These are phyloP conservation scores for Cladosporium sp. DNA, from an alignment of 2,329 filamentous ascomycete genomes.

Conservation along the genomic window DNA sequence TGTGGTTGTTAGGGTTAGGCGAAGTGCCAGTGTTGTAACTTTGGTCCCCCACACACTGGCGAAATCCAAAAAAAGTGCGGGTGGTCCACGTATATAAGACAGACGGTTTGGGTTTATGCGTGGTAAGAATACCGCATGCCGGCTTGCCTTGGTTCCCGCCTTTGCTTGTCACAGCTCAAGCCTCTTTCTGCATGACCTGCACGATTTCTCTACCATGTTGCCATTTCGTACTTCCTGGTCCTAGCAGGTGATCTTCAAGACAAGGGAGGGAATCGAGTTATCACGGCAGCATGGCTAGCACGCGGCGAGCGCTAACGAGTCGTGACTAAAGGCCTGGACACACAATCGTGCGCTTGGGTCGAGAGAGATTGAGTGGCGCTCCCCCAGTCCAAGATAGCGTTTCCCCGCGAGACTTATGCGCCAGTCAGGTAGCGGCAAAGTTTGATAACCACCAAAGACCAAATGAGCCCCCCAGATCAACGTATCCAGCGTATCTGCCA, in stretches of 20 bases:
- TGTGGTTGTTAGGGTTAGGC: background rate
- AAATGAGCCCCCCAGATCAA: background rate
- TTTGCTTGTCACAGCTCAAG: slow-evolving; percentile 9
- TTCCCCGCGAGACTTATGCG: slow-evolving; percentile 2
- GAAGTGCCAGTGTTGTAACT: background rate
- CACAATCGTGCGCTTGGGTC: slow-evolving; percentile 1
- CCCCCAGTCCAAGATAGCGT: slow-evolving; percentile 4
- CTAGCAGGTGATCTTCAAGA: too few species aligned
- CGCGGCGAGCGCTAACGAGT: background rate
- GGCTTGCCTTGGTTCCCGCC: background rate
- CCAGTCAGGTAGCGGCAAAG: slow-evolving; percentile 7
- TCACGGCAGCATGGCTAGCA: background rate
- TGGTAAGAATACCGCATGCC: background rate
- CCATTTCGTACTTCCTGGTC: too few species aligned
- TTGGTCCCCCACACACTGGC: background rate
- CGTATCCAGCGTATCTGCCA: too few species aligned
- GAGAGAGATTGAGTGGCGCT: slow-evolving; percentile 10
- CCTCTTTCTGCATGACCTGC: slow-evolving; percentile 1
- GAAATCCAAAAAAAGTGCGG: too few species aligned
- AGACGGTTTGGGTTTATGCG: slow-evolving; percentile 4
- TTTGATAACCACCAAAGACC: background rate
- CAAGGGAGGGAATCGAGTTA: too few species aligned
- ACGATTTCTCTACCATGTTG: background rate
- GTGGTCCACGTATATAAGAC: too few species aligned
- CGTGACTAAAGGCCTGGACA: slow-evolving; percentile 5